Evolutionary conservation across 2,329 filamentous ascomycete genomes (phyloP).

Genomic region (Paecilomyces fulvus): DNA sequence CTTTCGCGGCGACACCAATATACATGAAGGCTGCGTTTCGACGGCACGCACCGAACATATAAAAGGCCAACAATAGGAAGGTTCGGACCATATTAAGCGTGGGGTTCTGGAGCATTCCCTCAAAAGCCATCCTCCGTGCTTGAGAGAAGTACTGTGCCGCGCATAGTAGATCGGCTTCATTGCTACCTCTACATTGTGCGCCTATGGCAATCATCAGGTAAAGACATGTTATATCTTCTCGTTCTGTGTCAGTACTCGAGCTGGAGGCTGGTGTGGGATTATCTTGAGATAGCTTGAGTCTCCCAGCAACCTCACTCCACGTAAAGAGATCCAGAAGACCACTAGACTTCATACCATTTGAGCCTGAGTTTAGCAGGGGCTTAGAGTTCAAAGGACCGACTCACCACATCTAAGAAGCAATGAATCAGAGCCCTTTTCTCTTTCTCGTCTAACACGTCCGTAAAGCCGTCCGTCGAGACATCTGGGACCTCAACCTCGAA

Average conservation of each 20-base stretch:
- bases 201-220: slow-evolving; percentile 47
- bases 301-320: not conserved
- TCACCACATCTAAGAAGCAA: too few species aligned
- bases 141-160: slow-evolving; percentile 38
- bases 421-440: not conserved
- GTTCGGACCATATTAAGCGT: slow-evolving; percentile 45
- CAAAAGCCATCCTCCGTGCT: slow-evolving; percentile 42
- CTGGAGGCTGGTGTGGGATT: not conserved
- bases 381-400: too few species aligned
- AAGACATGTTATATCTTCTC: not conserved
- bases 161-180: slow-evolving; percentile 19
- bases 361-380: too few species aligned
- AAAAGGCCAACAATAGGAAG: slow-evolving; percentile 51
- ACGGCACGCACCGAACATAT: slow-evolving; percentile 51
- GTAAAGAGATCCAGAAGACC: too few species aligned
- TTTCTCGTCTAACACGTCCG: not conserved
- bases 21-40: slow-evolving; percentile 57
- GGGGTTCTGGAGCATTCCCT: slow-evolving; percentile 46
- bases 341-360: too few species aligned
- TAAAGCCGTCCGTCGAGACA: not conserved
- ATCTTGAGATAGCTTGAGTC: not conserved
- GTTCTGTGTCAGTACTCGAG: not conserved
- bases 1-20: slow-evolving; percentile 49
- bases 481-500: not conserved
- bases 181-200: slow-evolving; percentile 37